Percentiles rank a stretch among this genome's conserved stretches.
phyloP scores from a whole-genome alignment of 768 basidiomycete species.

The Phlebiopsis gigantea region DNA sequence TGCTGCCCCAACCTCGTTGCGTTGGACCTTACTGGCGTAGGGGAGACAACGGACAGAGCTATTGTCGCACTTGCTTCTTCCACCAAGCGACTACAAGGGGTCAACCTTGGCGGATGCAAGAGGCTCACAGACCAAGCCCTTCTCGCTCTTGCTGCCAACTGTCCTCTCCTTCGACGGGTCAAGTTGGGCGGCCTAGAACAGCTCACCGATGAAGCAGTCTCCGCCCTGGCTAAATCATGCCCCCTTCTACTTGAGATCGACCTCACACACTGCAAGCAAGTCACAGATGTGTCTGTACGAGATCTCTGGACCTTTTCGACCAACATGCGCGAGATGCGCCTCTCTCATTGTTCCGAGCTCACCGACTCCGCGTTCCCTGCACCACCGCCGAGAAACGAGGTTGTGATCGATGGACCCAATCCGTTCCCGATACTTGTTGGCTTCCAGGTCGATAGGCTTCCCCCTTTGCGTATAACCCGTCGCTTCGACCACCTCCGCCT shows the following conservation, averaged over 20 bases:
- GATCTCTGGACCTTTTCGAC: slow-evolving; percentile 77
- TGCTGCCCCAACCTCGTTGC: slow-evolving; percentile 76
- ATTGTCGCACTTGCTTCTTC: slow-evolving; percentile 64
- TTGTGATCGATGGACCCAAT: slow-evolving; percentile 35
- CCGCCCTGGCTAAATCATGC: slow-evolving; percentile 70
- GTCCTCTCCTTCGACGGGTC: slow-evolving; percentile 79
- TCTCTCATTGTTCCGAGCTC: slow-evolving; percentile 73
- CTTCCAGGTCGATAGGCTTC: slow-evolving; percentile 36
- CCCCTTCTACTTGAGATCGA: slow-evolving; percentile 92
- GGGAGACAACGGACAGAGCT: slow-evolving; percentile 63
- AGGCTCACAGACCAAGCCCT: slow-evolving; percentile 76
- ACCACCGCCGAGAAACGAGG: slow-evolving; percentile 41
- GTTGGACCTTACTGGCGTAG: slow-evolving; percentile 76
- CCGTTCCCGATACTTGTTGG: slow-evolving; percentile 32
- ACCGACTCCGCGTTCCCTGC: slow-evolving; percentile 87
- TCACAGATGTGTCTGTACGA: slow-evolving; percentile 75
- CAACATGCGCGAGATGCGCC: slow-evolving; percentile 87
- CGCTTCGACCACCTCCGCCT: slow-evolving; percentile 84
- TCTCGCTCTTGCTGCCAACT: slow-evolving; percentile 66
- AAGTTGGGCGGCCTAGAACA: slow-evolving; percentile 77
- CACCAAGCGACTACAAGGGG: slow-evolving; percentile 79
- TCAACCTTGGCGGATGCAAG: slow-evolving; percentile 85
- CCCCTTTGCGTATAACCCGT: slow-evolving; percentile 60
- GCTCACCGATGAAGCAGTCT: slow-evolving; percentile 74
- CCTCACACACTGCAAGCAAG: slow-evolving; percentile 73